These are phyloP conservation scores for Sanguinoderma infundibulare DNA, from an alignment of 1,284 basidiomycete genomes.

Conservation along the genomic window DNA sequence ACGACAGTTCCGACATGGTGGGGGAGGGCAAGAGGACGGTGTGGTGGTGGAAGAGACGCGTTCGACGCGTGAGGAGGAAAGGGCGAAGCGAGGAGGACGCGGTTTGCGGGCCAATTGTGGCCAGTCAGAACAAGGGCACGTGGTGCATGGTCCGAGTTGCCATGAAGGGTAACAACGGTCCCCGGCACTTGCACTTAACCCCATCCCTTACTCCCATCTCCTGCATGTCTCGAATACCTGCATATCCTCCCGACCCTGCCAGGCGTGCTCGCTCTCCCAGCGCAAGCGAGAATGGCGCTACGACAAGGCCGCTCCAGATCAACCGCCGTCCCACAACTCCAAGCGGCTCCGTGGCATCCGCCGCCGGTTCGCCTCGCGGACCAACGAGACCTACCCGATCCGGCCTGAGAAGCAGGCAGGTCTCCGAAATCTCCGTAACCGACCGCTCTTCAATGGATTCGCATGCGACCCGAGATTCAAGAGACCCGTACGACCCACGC, in stretches of 20 bases:
- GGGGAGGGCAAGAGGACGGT: neutral
- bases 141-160: conserved; percentile 16
- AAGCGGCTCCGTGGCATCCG: conserved; percentile 32
- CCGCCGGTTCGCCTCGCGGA: conserved; percentile 28
- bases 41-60: conserved; percentile 9
- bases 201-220: neutral
- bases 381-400: conserved; percentile 41
- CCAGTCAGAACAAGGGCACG: neutral
- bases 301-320: conserved; percentile 59
- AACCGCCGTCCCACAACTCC: conserved; percentile 41
- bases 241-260: conserved; percentile 41
- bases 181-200: neutral
- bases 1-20: conserved; percentile 12
- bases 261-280: conserved; percentile 31
- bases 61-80: conserved; percentile 17
- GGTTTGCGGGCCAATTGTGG: neutral
- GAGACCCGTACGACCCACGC: conserved; percentile 33
- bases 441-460: conserved; percentile 35
- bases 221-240: conserved; percentile 57
- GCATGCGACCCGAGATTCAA: conserved; percentile 30
- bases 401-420: conserved; percentile 37
- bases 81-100: conserved; percentile 2
- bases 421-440: conserved; percentile 36
- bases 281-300: conserved; percentile 29
- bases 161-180: conserved; percentile 11